These are phyloP conservation scores for Strobilomyces dryophilus DNA, from an alignment of 768 basidiomycete species.

Conservation along the genomic window DNA sequence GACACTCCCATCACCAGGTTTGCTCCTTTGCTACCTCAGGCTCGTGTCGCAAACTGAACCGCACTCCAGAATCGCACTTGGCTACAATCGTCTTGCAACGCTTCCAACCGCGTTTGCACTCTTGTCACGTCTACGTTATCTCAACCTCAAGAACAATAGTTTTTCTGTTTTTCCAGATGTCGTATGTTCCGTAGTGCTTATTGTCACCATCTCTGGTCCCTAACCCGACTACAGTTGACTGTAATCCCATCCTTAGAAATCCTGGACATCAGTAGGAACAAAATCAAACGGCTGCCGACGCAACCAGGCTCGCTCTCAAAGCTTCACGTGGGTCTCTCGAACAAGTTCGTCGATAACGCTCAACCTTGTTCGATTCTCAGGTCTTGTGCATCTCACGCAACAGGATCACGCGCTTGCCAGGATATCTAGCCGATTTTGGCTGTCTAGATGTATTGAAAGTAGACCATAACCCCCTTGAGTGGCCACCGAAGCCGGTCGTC, in stretches of 20 bases:
- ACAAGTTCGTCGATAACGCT: neutral
- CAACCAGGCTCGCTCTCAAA: slow-evolving; percentile 74
- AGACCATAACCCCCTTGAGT: slow-evolving; percentile 91
- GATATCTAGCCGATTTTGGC: slow-evolving; percentile 70
- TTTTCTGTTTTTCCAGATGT: slow-evolving; percentile 83
- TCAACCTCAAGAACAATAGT: slow-evolving; percentile 83
- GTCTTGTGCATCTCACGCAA: slow-evolving; percentile 87
- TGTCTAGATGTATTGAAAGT: slow-evolving; percentile 76
- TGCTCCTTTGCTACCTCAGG: slow-evolving; percentile 17
- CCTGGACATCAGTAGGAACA: slow-evolving; percentile 91
- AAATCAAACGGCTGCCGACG: slow-evolving; percentile 73
- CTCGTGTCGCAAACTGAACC: slow-evolving; percentile 5
- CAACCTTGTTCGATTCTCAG: slow-evolving; percentile 35
- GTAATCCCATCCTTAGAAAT: slow-evolving; percentile 86
- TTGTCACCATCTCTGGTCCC: slow-evolving; percentile 1
- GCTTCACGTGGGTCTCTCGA: slow-evolving; percentile 53
- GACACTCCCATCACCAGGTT: slow-evolving; percentile 61
- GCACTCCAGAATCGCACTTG: slow-evolving; percentile 69
- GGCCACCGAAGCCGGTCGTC: slow-evolving; percentile 71
- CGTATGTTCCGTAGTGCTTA: slow-evolving; percentile 44
- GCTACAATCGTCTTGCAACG: slow-evolving; percentile 75
- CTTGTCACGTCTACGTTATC: slow-evolving; percentile 72
- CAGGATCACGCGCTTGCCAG: slow-evolving; percentile 72
- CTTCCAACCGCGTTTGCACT: slow-evolving; percentile 73
- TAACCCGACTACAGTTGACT: slow-evolving; percentile 55